Evolutionary conservation across 2,329 filamentous ascomycete genomes (phyloP).

Genomic region (Dothistroma pini): DNA sequence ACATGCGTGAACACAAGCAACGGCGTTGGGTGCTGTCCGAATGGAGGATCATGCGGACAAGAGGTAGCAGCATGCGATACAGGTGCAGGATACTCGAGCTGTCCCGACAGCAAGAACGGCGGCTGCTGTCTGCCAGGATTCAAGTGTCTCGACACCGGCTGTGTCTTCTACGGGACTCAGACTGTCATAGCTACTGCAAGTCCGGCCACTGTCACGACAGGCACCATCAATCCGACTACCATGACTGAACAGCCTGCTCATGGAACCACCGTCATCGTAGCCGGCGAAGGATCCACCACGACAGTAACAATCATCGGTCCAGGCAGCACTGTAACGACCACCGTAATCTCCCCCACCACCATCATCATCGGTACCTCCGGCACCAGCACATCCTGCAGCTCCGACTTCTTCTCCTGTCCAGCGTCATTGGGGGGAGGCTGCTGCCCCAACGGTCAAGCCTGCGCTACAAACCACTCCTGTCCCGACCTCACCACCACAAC

Average conservation of each 20-base stretch:
- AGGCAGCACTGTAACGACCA: constrained; percentile 29
- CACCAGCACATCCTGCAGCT: constrained; percentile 37
- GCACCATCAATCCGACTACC: constrained; percentile 14
- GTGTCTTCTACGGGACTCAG: constrained; percentile 48
- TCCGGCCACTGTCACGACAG: constrained; percentile 24
- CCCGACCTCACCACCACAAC: constrained; percentile 33
- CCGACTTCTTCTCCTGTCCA: constrained; percentile 46
- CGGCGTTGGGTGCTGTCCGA: constrained; percentile 71
- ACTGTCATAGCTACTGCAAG: constrained; percentile 29
- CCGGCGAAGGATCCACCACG: constrained; percentile 23
- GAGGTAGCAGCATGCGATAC: constrained; percentile 58
- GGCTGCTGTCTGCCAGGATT: constrained; percentile 74
- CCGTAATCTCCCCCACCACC: constrained; percentile 28
- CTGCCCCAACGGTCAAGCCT: constrained; percentile 46
- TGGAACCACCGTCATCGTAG: constrained; percentile 18
- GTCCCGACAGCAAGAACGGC: constrained; percentile 62
- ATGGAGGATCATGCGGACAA: constrained; percentile 61
- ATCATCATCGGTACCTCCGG: constrained; percentile 27
- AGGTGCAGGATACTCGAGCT: constrained; percentile 59
- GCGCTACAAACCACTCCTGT: constrained; percentile 40
- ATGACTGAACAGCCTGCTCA: background rate
- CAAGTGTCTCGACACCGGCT: constrained; percentile 65
- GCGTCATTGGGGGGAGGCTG: constrained; percentile 48
- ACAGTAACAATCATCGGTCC: constrained; percentile 31
- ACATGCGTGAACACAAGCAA: constrained; percentile 61